These are phyloP conservation scores for Cryptococcus depauperatus DNA, from an alignment of 1,284 basidiomycete species.

Conservation along the genomic window DNA sequence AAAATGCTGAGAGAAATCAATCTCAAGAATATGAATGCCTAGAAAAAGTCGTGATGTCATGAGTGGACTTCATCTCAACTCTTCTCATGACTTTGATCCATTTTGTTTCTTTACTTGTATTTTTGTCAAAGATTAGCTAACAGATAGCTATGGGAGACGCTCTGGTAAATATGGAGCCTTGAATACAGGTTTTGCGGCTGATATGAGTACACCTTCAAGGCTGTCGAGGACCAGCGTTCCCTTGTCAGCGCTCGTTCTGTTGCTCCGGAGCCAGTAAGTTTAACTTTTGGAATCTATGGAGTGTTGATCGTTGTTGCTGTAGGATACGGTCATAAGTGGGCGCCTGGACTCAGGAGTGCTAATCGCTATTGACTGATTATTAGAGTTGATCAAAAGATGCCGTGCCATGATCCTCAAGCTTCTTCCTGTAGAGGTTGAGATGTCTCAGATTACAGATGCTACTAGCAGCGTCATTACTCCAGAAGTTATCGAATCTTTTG, in stretches of 20 bases:
- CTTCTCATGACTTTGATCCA: too few relatives aligned
- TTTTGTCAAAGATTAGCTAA: too few relatives aligned
- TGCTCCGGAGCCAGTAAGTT: constrained; percentile 34
- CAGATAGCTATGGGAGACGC: constrained; percentile 40
- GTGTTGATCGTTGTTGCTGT: background rate
- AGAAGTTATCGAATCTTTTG: constrained; percentile 46
- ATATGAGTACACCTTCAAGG: constrained; percentile 14
- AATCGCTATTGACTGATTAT: background rate
- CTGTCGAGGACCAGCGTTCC: constrained; percentile 38
- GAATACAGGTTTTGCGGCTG: background rate
- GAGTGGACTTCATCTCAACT: too few relatives aligned
- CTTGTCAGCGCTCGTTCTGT: constrained; percentile 29
- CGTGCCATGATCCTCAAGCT: constrained; percentile 67
- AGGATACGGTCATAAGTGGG: background rate
- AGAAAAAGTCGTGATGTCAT: too few relatives aligned
- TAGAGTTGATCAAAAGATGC: constrained; percentile 62
- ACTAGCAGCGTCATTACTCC: constrained; percentile 45
- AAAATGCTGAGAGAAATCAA: too few relatives aligned
- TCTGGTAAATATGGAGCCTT: constrained; percentile 13
- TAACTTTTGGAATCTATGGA: background rate
- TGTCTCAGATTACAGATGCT: constrained; percentile 36
- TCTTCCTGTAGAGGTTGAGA: constrained; percentile 61
- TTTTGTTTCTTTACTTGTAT: too few relatives aligned
- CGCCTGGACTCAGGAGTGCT: background rate
- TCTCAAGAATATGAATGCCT: too few relatives aligned